Evolutionary conservation across 345 rosid species (phyloP), one percentile per base, ranked within the genome.

Genomic region (Atalantia buxifolia): DNA sequence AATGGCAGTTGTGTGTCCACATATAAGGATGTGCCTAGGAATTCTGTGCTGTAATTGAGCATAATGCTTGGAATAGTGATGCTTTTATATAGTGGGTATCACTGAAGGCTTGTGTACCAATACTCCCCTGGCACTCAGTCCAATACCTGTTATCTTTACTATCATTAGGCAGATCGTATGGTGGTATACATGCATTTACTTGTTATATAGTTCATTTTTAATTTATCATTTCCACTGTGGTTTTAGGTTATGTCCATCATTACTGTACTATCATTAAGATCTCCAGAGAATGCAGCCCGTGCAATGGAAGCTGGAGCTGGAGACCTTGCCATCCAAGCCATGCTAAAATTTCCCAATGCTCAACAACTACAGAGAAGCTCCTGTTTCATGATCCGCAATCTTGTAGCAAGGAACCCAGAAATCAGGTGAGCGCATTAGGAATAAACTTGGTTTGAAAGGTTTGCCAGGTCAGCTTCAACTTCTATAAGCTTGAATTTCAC

Each of bases 301-400:
- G 98, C 99, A 33, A 83, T 92, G 69, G 98, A 92, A 87, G 94
- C 97, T 6, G 99, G 99, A 79, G 97, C 97, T 13, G 99, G 98
- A 69, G 98, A 95, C 75, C 83, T 91, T 73, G 95, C 97, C 7
- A 78, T 91, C 30, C 95, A 94, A 83, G 92, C 94, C 81, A 95
- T 95, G 99, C 85, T 88, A 84, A 88, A 85, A 79, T 94, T 93
- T 78, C 95, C 98, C 66, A 69, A 76, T 74, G 89, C 91, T 28
- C 92, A 73, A 24, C 98, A 80, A 73, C 79, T 94, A 88, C 99
- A 90, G 84, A 86, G 83, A 83, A 91, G 84, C 73, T 86, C 92
- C 57, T 96, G 98, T 87, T 86, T 90, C 76, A 92, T 94, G 99
- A 88, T 94, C 80, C 90, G 98, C 30, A 96, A 96, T 87, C 92